These are phyloP conservation scores for Podaxis mareebaensis DNA, from an alignment of 768 basidiomycete species.

Conservation along the genomic window DNA sequence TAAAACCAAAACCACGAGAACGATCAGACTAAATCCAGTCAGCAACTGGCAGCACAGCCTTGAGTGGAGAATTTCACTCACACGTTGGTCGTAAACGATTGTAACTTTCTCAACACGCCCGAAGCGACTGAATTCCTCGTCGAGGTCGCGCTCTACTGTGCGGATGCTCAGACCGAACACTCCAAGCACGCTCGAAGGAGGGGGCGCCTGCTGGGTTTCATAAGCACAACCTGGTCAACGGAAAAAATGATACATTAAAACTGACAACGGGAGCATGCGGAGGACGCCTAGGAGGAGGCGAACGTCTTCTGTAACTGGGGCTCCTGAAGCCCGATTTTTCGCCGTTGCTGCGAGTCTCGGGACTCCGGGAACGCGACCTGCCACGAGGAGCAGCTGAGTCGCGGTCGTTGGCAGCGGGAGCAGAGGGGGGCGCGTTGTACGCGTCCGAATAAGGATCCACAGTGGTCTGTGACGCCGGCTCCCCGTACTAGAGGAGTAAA, in stretches of 20 bases:
- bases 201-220: constrained; percentile 73
- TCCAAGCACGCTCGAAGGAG: constrained; percentile 86
- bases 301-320: constrained; percentile 56
- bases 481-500: constrained; percentile 56
- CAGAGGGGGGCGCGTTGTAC: constrained; percentile 64
- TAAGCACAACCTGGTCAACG: constrained; percentile 20
- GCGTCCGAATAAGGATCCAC: constrained; percentile 85
- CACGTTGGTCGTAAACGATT: constrained; percentile 96
- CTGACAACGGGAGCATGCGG: constrained; percentile 75
- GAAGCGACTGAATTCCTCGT: constrained; percentile 88
- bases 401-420: constrained; percentile 49
- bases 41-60: neutral
- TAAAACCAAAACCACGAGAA: constrained; percentile 97
- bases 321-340: constrained; percentile 39
- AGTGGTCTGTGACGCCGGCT: constrained; percentile 50
- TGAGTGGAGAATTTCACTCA: constrained; percentile 43
- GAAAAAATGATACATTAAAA: constrained; percentile 25
- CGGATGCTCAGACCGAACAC: constrained; percentile 99
- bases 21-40: constrained; percentile 66
- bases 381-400: constrained; percentile 59
- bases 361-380: constrained; percentile 77
- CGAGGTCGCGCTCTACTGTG: constrained; percentile 90
- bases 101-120: constrained; percentile 94
- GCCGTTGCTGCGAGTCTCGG: constrained; percentile 46
- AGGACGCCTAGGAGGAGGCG: constrained; percentile 63